Base-by-base conservation (phyloP, 2,329 filamentous ascomycete genomes). In the Cadophora malorum region DNA sequence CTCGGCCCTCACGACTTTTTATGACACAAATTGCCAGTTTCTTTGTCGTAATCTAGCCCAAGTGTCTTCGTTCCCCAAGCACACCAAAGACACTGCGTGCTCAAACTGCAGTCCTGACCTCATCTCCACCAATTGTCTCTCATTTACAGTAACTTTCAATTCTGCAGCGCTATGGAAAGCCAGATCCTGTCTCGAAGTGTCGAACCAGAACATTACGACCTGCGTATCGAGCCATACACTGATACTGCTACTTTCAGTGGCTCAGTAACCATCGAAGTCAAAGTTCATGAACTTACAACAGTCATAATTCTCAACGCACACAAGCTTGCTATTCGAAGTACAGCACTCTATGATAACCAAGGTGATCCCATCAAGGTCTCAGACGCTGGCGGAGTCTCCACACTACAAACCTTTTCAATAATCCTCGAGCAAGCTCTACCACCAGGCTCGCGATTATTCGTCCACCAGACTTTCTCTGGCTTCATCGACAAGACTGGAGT, bases 221-320 rank as follows among this genome's bases (percentile, higher is more conserved):
- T 91, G 76, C 88, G 86, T 1, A 82, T 91, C 67, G 89, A 91
- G 79, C 88, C 89, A 21, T 84, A 91, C 80, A 86, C 91, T 71
- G 84, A 88, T 71, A 86, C 84, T 38, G 90, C 89, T 79, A 87
- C 84, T 64, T 92, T 90, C 75, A 82, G 89, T 67, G 90, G 90
- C 74, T 85, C 82, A 1, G 88, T 91, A 41, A 79, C 82, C 62
- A 90, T 91, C 74, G 86, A 90, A 71, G 81, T 91, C 68, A 84
- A 90, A 72, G 85, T 91, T 60, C 80, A 84, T 59, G 84, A 91
- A 76, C 86, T 90, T 76, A 88, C 86, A 71, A 87, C 81, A 66
- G 87, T 86, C 56, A 86, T 91, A 73, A 85, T 87, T 35, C 82
- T 91, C 73, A 91, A 91, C 79, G 84, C 87, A 58, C 80, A 87